phyloP scores from a whole-genome alignment of 805 yeast genomes.

The Nakazawaea ambrosiae region DNA sequence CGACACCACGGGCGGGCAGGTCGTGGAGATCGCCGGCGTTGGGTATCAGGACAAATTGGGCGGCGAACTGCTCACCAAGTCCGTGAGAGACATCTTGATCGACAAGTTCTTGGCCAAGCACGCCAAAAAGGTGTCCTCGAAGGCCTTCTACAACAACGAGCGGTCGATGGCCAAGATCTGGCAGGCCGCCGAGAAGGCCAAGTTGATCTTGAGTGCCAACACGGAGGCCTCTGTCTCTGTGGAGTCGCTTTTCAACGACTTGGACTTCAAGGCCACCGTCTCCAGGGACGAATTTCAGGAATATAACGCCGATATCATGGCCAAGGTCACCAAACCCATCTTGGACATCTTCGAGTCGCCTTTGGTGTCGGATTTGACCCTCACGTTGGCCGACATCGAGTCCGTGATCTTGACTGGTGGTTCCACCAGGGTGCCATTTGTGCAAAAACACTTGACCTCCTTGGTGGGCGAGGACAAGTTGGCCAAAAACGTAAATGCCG shows the following conservation, averaged over 20 bases:
- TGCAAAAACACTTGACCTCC: constrained; percentile 53
- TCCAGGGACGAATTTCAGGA: constrained; percentile 80
- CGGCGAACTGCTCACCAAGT: constrained; percentile 66
- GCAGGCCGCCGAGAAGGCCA: constrained; percentile 86
- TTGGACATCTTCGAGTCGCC: constrained; percentile 37
- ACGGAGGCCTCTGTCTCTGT: constrained; percentile 68
- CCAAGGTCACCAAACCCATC: constrained; percentile 49
- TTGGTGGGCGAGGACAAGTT: constrained; percentile 55
- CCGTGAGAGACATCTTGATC: constrained; percentile 53
- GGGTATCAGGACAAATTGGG: constrained; percentile 66
- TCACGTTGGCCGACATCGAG: constrained; percentile 32
- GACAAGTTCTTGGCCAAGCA: constrained; percentile 48
- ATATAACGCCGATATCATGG: constrained; percentile 33
- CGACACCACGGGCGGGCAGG: constrained; percentile 31
- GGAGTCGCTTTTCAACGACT: constrained; percentile 67
- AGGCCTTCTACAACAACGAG: constrained; percentile 36
- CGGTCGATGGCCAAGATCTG: constrained; percentile 61
- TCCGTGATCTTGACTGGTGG: constrained; percentile 88
- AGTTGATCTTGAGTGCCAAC: constrained; percentile 82
- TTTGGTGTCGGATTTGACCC: constrained; percentile 16
- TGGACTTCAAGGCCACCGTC: constrained; percentile 63
- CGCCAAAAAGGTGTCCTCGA: constrained; percentile 25
- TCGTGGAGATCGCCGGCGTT: constrained; percentile 61
- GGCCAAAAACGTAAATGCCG: constrained; percentile 87
- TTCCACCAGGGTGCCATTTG: constrained; percentile 81